Evolutionary conservation across 2,329 filamentous ascomycete genomes (phyloP), one percentile per base, ranked within the genome.

Genomic region (Lasiodiplodia sp.): DNA sequence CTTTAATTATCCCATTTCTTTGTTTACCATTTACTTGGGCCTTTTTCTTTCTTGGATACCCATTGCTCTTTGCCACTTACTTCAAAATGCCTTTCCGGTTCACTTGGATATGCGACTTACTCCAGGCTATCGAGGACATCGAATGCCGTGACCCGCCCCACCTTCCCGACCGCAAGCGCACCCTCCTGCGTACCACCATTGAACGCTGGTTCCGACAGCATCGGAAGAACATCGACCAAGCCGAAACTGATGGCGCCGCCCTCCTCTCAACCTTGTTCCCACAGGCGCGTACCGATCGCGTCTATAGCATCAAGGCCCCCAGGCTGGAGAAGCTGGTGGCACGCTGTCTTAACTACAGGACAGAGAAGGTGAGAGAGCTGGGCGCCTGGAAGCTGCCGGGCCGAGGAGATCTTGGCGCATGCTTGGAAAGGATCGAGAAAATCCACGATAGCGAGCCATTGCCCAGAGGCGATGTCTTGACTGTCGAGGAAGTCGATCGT

Each of bases 191-290:
- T 3, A 73, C 79, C n/a, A 80, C 79, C 5, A 83, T 93, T 44
- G 75, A 81, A 11, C 78, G 83, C 34, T 97, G 94, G 94, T 96
- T 96, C 78, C 76, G 77, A 16, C 80, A 83, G 1, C 87, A 97
- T 76, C 87, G 87, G 5, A 78, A 79, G 18, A 79, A 80, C 1
- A 84, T 97, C 18, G 81, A 90, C 74, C 82, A 84, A 0, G 80
- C 87, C 8, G 83, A 86, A 34, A 87, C 87, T 1, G 82, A 90
- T 73, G 82, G 85, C 1, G 81, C 87, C 1, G 90, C 92, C 2
- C 80, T 97, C 1, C 82, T 97, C 0, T 94, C 92, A 1, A 90
- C 90, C 2, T 79, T 97, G 0, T 86, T 96, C 0, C 93, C 94
- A 0, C 90, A 94, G 71, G 89, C 86, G 71, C 86, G 93, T 66